Percentiles rank a stretch among this genome's conserved stretches.
phyloP scores from a whole-genome alignment of 2,329 filamentous ascomycete genomes.

The Fusarium siculi region DNA sequence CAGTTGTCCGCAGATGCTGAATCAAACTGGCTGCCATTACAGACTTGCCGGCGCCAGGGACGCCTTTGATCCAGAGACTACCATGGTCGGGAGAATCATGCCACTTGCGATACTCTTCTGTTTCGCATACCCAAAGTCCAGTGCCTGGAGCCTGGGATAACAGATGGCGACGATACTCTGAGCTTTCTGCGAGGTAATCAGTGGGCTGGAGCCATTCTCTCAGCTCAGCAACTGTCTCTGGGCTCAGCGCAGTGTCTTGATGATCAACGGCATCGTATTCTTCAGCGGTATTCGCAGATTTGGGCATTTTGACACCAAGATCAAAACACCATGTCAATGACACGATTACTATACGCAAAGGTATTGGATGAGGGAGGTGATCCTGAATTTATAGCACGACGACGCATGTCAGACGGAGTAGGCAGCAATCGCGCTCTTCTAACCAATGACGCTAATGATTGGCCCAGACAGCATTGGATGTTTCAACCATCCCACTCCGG shows the following conservation, averaged over 20 bases:
- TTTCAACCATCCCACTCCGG: not conserved
- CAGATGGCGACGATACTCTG: slow-evolving; percentile 43
- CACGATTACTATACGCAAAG: not conserved
- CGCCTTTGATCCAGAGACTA: slow-evolving; percentile 44
- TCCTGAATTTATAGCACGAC: not conserved
- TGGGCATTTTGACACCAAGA: slow-evolving; percentile 12
- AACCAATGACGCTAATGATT: not conserved
- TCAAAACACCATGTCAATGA: not conserved
- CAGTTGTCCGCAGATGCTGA: slow-evolving; percentile 31
- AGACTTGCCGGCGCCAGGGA: slow-evolving; percentile 42
- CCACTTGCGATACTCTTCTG: slow-evolving; percentile 38
- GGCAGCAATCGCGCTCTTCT: not conserved
- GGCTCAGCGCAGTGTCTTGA: slow-evolving; percentile 21
- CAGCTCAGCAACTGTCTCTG: slow-evolving; percentile 22
- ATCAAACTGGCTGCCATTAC: slow-evolving; percentile 39
- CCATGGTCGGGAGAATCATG: slow-evolving; percentile 38
- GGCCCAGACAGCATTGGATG: not conserved
- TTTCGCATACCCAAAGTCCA: slow-evolving; percentile 41
- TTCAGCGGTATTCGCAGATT: slow-evolving; percentile 26
- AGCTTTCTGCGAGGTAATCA: slow-evolving; percentile 42
- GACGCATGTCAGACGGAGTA: not conserved
- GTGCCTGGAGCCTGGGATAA: slow-evolving; percentile 41
- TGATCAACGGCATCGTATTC: slow-evolving; percentile 37
- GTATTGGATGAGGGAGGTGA: not conserved
- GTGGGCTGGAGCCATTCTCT: slow-evolving; percentile 45